phyloP scores from a whole-genome alignment of 768 basidiomycete species.

The Auriscalpium orientale region DNA sequence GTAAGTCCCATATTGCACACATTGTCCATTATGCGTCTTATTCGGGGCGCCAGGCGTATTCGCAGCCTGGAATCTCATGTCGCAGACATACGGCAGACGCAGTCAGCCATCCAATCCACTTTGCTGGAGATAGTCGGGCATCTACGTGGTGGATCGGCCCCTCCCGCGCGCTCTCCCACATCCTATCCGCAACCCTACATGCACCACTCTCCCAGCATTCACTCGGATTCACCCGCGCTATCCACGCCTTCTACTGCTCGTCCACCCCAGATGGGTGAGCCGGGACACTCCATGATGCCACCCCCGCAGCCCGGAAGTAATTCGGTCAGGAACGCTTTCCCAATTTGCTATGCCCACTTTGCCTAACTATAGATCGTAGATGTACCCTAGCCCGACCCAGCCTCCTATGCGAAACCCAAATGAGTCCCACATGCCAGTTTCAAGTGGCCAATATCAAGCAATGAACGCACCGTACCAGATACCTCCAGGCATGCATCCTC shows the following conservation, averaged over 20 bases:
- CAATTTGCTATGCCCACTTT: background rate
- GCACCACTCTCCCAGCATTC: constrained; percentile 60
- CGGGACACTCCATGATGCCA: constrained; percentile 20
- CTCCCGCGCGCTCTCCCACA: constrained; percentile 57
- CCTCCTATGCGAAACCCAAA: background rate
- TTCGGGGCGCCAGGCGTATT: constrained; percentile 57
- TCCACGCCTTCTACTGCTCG: constrained; percentile 33
- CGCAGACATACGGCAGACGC: constrained; percentile 68
- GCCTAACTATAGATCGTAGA: constrained; percentile 2
- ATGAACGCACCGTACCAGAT: constrained; percentile 6
- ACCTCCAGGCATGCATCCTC: constrained; percentile 4
- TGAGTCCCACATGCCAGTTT: constrained; percentile 3
- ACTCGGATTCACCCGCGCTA: constrained; percentile 44
- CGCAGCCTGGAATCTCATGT: constrained; percentile 84
- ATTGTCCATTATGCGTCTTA: background rate
- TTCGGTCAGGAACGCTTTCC: constrained; percentile 19
- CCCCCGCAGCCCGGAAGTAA: constrained; percentile 17
- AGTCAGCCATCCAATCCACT: constrained; percentile 68
- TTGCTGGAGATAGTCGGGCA: constrained; percentile 76
- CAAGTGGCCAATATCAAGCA: constrained; percentile 4
- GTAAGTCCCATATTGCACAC: constrained; percentile 37
- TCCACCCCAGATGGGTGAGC: constrained; percentile 13
- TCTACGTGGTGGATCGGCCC: constrained; percentile 48
- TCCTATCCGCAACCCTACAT: constrained; percentile 45
- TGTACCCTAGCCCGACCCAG: constrained; percentile 7